Evolutionary conservation across 2,329 filamentous ascomycete species (phyloP), one percentile per base, ranked within the genome.

Genomic region (Aspergillus ibericus): DNA sequence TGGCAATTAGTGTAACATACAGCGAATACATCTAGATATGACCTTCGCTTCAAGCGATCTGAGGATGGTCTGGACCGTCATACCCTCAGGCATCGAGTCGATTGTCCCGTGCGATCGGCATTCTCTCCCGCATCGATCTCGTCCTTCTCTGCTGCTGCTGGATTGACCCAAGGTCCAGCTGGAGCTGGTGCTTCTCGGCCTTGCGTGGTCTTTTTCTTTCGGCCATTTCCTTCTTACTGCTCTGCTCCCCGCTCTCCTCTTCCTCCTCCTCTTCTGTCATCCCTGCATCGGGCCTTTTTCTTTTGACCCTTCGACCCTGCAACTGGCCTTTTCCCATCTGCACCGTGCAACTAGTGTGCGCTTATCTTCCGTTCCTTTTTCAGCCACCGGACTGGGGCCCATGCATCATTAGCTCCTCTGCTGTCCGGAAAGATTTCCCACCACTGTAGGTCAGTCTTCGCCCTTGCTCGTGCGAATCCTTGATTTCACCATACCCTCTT

Each of bases 31-130:
- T 10, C 9, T 8, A 10, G 12, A 9, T 8, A 32, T 10, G 2
- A 32, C 9, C 29, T 3, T 10, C n/a, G n/a, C n/a, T 9, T 32
- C 29, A 32, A 10, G 8, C 29, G 29, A 29, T 18, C 44, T 47
- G 42, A 27, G 29, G 27, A 32, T 29, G 25, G 25, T 48, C 44
- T 48, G 25, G 44, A 48, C 44, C 15, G 40, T 16, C n/a, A 27
- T 29, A 12, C 44, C 25, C 27, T 32, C 44, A 29, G 22, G n/a
- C 44, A 48, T 29, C 27, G 25, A 48, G 27, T 53, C 44, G 42
- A 36, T 18, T 53, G 34, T 57, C 49, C 58, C 54, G 53, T 53
- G 53, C 58, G 58, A 56, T 59, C 58, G 53, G 58, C 58, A 32
- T 22, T 10, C 36, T 46, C 16, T 51, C n/a, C 53, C 53, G 40